These are phyloP conservation scores for Sphaerulina musiva DNA, from an alignment of 2,329 filamentous ascomycete species.

Conservation along the genomic window DNA sequence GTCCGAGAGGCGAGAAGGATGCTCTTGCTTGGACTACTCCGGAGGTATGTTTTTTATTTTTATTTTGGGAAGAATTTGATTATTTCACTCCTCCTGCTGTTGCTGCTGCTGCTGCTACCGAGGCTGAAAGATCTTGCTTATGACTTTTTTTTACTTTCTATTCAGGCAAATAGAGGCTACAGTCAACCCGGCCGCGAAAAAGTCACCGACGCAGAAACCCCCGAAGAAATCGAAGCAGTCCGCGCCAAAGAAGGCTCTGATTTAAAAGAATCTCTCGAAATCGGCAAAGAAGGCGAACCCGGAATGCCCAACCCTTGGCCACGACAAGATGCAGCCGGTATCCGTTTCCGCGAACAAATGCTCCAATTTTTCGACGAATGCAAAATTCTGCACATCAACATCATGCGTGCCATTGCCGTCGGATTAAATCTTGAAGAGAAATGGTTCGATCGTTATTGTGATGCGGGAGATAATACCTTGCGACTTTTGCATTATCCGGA, in stretches of 20 bases:
- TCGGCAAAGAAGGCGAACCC: slow-evolving; percentile 54
- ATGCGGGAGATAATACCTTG: slow-evolving; percentile 61
- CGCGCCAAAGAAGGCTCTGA: slow-evolving; percentile 45
- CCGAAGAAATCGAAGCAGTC: slow-evolving; percentile 50
- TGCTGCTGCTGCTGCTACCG: too few relatives aligned
- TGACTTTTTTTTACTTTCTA: too few relatives aligned
- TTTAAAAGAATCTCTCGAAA: slow-evolving; percentile 55
- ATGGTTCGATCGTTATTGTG: slow-evolving; percentile 72
- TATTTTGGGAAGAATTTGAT: too few relatives aligned
- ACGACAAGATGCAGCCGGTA: slow-evolving; percentile 45
- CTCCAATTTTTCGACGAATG: slow-evolving; percentile 64
- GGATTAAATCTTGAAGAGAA: slow-evolving; percentile 58
- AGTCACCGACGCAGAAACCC: slow-evolving; percentile 52
- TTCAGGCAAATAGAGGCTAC: slow-evolving; percentile 43
- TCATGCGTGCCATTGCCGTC: slow-evolving; percentile 58
- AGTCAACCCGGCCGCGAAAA: slow-evolving; percentile 57
- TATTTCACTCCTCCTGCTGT: too few relatives aligned
- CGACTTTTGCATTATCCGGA: slow-evolving; percentile 45
- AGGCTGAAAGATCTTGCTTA: too few relatives aligned
- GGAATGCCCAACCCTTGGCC: slow-evolving; percentile 75
- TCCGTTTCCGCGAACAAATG: slow-evolving; percentile 67
- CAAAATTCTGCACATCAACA: slow-evolving; percentile 66
- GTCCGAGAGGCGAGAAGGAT: slow-evolving; percentile 57
- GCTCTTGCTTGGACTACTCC: slow-evolving; percentile 56
- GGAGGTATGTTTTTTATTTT: slow-evolving; percentile 15